Percentiles rank a stretch among this genome's conserved stretches.
Conservation (phyloP, 78 protist genomes). For the Pigoraptor vietnamica region DNA sequence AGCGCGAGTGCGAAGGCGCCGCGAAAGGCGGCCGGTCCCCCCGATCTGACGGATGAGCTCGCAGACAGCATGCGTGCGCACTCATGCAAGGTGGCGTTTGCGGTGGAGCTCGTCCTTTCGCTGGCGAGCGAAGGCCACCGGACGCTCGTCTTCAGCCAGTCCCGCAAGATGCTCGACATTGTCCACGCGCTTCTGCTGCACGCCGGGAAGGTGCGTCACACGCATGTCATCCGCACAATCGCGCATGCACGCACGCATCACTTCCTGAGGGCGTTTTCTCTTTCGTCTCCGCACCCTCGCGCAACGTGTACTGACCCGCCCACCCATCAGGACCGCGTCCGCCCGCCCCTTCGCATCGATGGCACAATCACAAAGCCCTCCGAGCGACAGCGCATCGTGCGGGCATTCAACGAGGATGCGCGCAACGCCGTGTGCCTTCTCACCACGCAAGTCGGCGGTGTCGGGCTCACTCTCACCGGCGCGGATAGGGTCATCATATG, state of each 20-base stretch:
- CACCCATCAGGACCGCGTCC: background rate
- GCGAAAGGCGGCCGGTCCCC: no score
- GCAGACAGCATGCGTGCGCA: background rate
- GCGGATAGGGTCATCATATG: conserved; percentile 37
- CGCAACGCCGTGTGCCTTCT: background rate
- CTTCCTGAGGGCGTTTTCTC: no score
- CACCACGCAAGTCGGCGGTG: conserved; percentile 45
- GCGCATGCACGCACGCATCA: no score
- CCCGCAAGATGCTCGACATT: conserved; percentile 40
- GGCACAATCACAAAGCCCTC: conserved; percentile 36
- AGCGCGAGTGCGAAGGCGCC: no score
- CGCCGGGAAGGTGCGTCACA: no score
- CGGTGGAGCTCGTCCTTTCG: conserved; percentile 15
- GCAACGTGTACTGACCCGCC: no score
- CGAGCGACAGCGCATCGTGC: conserved; percentile 48
- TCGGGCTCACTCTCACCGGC: conserved; percentile 51
- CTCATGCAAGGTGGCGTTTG: conserved; percentile 47
- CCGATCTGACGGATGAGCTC: no score
- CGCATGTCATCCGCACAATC: no score
- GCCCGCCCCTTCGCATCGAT: conserved; percentile 28
- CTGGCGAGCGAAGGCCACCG: conserved; percentile 52
- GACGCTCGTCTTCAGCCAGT: conserved; percentile 49
- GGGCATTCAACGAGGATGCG: conserved; percentile 13
- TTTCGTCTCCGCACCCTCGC: no score
- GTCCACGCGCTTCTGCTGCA: background rate